Percentiles rank a stretch among this genome's conserved stretches.
phyloP scores from a whole-genome alignment of 148 eudicot species.

The Oxyria digyna region DNA sequence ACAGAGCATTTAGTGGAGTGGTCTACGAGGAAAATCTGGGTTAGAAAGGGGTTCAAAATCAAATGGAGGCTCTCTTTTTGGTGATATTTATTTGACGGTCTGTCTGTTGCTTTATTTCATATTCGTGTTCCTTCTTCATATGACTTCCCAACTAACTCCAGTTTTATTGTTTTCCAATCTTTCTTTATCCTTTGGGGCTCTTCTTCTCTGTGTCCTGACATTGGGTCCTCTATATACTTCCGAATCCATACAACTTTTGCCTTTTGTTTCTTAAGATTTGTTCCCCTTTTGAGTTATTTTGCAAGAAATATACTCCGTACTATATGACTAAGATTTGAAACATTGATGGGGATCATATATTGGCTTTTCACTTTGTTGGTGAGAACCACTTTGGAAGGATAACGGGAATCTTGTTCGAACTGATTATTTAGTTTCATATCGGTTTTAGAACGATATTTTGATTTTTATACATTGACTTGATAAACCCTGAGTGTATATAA shows the following conservation, averaged over 20 bases:
- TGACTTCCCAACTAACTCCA: not conserved
- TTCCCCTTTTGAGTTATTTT: not conserved
- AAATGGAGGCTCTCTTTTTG: not conserved
- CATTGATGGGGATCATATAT: not conserved
- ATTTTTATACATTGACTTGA: too few species aligned
- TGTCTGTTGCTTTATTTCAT: constrained; percentile 3
- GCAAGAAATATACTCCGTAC: too few species aligned
- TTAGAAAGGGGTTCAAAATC: not conserved
- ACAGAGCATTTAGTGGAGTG: not conserved
- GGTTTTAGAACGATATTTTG: too few species aligned
- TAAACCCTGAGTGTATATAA: too few species aligned
- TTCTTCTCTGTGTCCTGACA: not conserved
- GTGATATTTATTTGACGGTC: not conserved
- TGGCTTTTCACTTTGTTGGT: not conserved
- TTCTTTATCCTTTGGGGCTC: too few species aligned
- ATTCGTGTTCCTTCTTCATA: not conserved
- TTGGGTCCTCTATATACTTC: constrained; percentile 1
- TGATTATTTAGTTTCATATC: too few species aligned
- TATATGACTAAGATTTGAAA: too few species aligned
- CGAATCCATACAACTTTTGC: not conserved
- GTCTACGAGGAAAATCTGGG: not conserved
- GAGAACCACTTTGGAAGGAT: not conserved
- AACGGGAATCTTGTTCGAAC: too few species aligned
- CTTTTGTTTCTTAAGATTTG: not conserved
- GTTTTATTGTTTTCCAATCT: not conserved